Evolutionary conservation across 129 eudicot species (phyloP), one percentile per base, ranked within the genome.

Genomic region (Chrysanthemum makinoi): DNA sequence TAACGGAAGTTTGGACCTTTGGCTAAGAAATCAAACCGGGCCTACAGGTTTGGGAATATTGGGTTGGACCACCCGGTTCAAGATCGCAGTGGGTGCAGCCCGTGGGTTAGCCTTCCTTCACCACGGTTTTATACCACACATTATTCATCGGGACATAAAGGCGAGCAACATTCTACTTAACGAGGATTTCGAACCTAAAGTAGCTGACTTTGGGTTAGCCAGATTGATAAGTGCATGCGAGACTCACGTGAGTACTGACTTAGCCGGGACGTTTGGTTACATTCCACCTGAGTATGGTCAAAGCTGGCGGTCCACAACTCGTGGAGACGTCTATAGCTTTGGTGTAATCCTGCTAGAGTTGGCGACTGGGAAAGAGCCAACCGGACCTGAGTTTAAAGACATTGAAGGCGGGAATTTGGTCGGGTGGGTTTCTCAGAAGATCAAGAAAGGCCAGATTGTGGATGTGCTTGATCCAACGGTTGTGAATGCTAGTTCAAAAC

Each of bases 261-360:
- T 89, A 70, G 96, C 96, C 10, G 96, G 93, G 18, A 89, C 96
- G 0, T 89, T 86, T 48, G 96, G 96, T 56, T 89, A 86, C 71
- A 89, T 89, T 4, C 96, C 93, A 2, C 96, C 90, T 0, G 96
- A 84, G 74, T 86, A 89, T 71, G 93, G 88, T 58, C 96, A 86
- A 79, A 89, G 92, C 72, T 86, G 93, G 93, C 68, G 82, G 74
- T 77, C 90, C 13, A 89, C 96, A 0, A 86, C 89, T 0, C 77
- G 81, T 76, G 96, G 96, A 1, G 96, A 89, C 62, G 96, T 86
- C 49, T 89, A 89, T 46, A 86, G 92, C 76, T 86, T 82, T 65
- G 96, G 93, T 1, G 96, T 89, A 75, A 86, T 89, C 62, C 74
- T 89, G 68, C 90, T 89, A 2, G 96, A 89, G 75, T 72, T 89